Evolutionary conservation across 1,284 basidiomycete species (phyloP), one percentile per base, ranked within the genome.

Genomic region (Entoloma clypeatum): DNA sequence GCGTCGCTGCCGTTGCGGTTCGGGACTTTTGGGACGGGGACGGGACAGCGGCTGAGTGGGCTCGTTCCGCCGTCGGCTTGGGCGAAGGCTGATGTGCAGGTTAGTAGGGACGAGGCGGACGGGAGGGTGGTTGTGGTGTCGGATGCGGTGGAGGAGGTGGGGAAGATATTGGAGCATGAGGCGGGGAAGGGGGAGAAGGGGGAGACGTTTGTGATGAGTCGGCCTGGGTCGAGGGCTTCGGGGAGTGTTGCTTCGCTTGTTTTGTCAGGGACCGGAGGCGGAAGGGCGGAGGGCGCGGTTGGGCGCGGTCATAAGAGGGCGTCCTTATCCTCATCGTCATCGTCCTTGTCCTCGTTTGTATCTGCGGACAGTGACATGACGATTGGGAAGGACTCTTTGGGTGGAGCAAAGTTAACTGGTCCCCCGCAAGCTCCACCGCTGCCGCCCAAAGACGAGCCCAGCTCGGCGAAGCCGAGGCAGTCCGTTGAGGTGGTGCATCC

Each of bases 61-160:
- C 40, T 33, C 4, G 30, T 45, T 2, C 72, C 72, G 3, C 67
- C 70, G 1, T 69, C 69, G 3, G 75, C 74, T 0, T 77, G 75
- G 64, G 69, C 78, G 0, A 80, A 77, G 53, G 72, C 81, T 5
- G 75, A 78, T 23, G 76, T 81, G 5, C 70, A 74, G 39, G 49
- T 84, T 6, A 77, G 60, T 24, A 71, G 58, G 48, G 61, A 77
- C 34, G 68, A 66, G 8, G 79, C 67, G 1, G 75, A 64, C 28
- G 81, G 79, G 0, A 62, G 68, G 36, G 65, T 80, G 9, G 66
- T 60, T 39, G 62, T 59, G 2, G 44, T 63, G 30, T 54, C 64
- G 0, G 68, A 69, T 22, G 49, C 57, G 1, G 57, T 58, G 4
- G 67, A 71, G 23, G 56, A 55, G 21, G 71, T 67, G 3, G 76